phyloP scores from a whole-genome alignment of 257 asterid species.

The Jacaranda mimosifolia region DNA sequence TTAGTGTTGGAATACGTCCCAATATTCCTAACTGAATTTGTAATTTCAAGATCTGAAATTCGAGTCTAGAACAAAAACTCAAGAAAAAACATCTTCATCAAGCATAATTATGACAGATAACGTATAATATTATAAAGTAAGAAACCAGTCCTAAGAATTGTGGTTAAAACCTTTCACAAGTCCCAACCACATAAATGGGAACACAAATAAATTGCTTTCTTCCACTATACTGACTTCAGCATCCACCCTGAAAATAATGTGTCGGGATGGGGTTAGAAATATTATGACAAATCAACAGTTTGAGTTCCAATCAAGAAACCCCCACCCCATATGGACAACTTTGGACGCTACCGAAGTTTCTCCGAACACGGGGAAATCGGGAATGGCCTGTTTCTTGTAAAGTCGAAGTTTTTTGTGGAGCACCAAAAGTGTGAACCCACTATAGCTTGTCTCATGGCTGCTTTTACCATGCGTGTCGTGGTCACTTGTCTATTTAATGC shows the following conservation, averaged over 20 bases:
- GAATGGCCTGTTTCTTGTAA: not conserved
- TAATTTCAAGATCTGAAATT: no score
- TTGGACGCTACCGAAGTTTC: slow-evolving; percentile 8
- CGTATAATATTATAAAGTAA: no score
- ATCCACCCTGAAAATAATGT: not conserved
- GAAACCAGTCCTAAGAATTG: not conserved
- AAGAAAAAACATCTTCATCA: no score
- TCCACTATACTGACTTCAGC: no score
- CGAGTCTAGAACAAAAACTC: no score
- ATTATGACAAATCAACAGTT: not conserved
- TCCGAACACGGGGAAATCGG: not conserved
- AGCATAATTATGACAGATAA: no score
- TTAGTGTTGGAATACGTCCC: no score
- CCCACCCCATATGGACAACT: not conserved
- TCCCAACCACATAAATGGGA: slow-evolving; percentile 12
- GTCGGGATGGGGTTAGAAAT: not conserved
- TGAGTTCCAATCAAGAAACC: not conserved
- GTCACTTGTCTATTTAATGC: not conserved
- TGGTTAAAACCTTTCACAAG: not conserved
- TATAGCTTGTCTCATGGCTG: not conserved
- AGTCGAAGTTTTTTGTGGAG: slow-evolving; percentile 32
- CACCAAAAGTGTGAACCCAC: slow-evolving; percentile 39
- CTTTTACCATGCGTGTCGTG: not conserved
- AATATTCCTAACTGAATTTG: no score
- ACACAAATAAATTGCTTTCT: not conserved